These are phyloP conservation scores for Colletotrichum costaricense DNA, from an alignment of 2,329 filamentous ascomycete species.

Conservation along the genomic window DNA sequence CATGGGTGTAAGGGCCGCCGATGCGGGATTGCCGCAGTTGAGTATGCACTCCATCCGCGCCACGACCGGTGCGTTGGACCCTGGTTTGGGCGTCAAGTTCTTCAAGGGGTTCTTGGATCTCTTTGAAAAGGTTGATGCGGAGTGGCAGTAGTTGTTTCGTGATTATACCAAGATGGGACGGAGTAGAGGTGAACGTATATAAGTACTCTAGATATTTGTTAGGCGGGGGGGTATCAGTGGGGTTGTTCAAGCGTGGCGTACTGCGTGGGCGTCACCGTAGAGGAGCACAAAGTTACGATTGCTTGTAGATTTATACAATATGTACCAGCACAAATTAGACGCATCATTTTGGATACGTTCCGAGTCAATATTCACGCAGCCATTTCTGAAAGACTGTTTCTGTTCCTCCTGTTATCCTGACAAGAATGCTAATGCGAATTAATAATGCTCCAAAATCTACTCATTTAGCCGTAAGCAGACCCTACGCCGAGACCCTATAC, in stretches of 20 bases:
- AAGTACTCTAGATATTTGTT: neutral
- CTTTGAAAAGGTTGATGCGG: conserved; percentile 85
- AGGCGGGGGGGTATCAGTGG: neutral
- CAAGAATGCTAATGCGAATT: neutral
- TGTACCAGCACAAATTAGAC: conserved; percentile 22
- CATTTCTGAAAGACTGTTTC: neutral
- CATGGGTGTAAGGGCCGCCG: conserved; percentile 85
- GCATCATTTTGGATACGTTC: conserved; percentile 2
- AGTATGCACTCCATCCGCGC: conserved; percentile 95
- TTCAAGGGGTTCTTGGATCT: conserved; percentile 91
- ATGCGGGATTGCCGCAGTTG: conserved; percentile 90
- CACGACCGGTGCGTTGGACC: conserved; percentile 86
- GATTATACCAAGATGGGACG: neutral
- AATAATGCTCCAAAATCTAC: neutral
- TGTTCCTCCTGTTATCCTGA: neutral
- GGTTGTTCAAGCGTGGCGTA: conserved; percentile 12
- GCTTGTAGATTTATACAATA: conserved; percentile 16
- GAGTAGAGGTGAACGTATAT: neutral
- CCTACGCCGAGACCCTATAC: too few species aligned
- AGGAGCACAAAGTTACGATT: conserved; percentile 10
- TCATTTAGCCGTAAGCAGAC: neutral
- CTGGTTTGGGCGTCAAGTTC: conserved; percentile 86
- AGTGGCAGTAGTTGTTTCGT: conserved; percentile 66
- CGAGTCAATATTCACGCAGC: neutral
- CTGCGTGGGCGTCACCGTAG: neutral